A percentile compares a stretch with the other conserved stretches of the same genome.
Evolutionary conservation across 495 filamentous ascomycete species (phyloP).

Genomic region (Penicillium flavigenum): DNA sequence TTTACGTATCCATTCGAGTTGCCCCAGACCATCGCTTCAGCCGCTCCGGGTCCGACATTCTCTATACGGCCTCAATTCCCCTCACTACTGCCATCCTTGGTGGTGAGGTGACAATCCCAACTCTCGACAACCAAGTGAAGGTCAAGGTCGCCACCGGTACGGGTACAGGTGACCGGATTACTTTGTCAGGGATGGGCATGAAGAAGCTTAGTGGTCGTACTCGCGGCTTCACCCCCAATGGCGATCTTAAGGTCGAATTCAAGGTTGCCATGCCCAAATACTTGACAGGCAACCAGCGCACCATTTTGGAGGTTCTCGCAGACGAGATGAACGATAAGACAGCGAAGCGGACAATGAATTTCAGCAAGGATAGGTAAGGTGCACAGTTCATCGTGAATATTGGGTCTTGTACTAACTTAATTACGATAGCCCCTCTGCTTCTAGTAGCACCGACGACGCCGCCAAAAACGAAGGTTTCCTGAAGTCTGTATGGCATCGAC

Average conservation of each 20-base stretch:
- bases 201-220: slow-evolving; percentile 62
- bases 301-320: slow-evolving; percentile 88
- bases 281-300: slow-evolving; percentile 82
- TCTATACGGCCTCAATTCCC: slow-evolving; percentile 88
- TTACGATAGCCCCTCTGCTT: slow-evolving; percentile 15
- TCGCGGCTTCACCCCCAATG: slow-evolving; percentile 53
- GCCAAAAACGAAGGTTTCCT: slow-evolving; percentile 81
- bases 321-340: slow-evolving; percentile 91
- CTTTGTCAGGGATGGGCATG: slow-evolving; percentile 87
- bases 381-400: background rate
- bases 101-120: slow-evolving; percentile 85
- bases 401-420: slow-evolving; percentile 9
- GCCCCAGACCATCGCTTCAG: slow-evolving; percentile 82
- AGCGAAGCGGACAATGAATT: slow-evolving; percentile 87
- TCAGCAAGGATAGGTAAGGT: slow-evolving; percentile 52
- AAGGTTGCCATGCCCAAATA: slow-evolving; percentile 94
- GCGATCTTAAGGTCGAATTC: slow-evolving; percentile 91
- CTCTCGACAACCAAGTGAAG: slow-evolving; percentile 84
- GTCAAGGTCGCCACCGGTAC: slow-evolving; percentile 87
- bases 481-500: slow-evolving; percentile 82
- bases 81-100: slow-evolving; percentile 91
- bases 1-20: slow-evolving; percentile 83
- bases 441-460: slow-evolving; percentile 34
- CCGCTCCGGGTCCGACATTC: slow-evolving; percentile 79
- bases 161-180: slow-evolving; percentile 86